A percentile compares a stretch with the other conserved stretches of the same genome.
phyloP scores from a whole-genome alignment of 805 yeast genomes.

The Clavispora santaluciae region DNA sequence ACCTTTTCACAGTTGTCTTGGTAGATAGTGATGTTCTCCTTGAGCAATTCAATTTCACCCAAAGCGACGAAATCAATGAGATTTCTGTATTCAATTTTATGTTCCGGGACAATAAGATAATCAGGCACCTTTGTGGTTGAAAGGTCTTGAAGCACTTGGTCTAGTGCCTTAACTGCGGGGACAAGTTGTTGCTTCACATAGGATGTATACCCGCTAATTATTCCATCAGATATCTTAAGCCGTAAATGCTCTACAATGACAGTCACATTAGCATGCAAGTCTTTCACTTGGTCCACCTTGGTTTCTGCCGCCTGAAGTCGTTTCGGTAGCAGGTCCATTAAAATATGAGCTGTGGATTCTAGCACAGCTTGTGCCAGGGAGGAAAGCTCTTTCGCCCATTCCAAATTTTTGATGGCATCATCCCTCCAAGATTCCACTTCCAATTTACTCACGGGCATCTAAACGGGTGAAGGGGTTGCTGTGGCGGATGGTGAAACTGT shows the following conservation, averaged over 20 bases:
- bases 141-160: constrained; percentile 20
- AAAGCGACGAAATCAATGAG: constrained; percentile 32
- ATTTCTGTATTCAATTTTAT: constrained; percentile 5
- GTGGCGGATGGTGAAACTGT: background rate
- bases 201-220: constrained; percentile 6
- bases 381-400: constrained; percentile 28
- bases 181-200: constrained; percentile 14
- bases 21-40: constrained; percentile 24
- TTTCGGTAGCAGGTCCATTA: constrained; percentile 22
- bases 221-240: constrained; percentile 9
- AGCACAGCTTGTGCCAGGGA: constrained; percentile 30
- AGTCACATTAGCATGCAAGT: constrained; percentile 12
- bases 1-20: constrained; percentile 17
- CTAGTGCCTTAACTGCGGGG: constrained; percentile 22
- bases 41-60: constrained; percentile 25
- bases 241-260: constrained; percentile 15
- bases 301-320: constrained; percentile 15
- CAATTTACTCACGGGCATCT: constrained; percentile 4
- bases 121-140: constrained; percentile 27
- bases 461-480: no score
- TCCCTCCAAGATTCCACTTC: constrained; percentile 24
- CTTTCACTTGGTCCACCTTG: constrained; percentile 13
- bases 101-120: constrained; percentile 10
- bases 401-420: constrained; percentile 25
- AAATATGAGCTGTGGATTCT: constrained; percentile 18